Evolutionary conservation across 768 basidiomycete genomes (phyloP), one percentile per base, ranked within the genome.

Genomic region (Rhodotorula toruloides): DNA sequence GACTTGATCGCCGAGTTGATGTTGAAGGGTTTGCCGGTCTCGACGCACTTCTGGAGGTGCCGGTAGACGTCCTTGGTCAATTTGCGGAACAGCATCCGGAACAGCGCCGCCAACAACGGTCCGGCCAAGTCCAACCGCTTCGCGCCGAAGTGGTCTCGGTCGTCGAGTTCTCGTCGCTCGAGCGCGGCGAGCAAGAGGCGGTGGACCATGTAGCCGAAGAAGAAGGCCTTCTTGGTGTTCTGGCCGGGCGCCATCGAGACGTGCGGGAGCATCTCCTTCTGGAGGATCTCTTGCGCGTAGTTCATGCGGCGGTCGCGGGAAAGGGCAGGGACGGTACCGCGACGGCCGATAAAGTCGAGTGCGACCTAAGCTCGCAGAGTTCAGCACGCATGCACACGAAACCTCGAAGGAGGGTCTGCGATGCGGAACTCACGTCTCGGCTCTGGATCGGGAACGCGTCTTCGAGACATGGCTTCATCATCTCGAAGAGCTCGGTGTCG

Each of bases 141-240:
- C 79, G 97, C 97, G 58, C 96, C 96, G 72, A 98, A 98, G 79
- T 99, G 96, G 80, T 99, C 96, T 80, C 96, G 90, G 79, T 99
- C 96, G 76, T 99, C 96, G 32, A 99, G 81, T 74, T 99, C 96
- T 73, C 96, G 83, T 50, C 96, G 83, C 76, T 97, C 93, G 73
- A 99, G 78, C 19, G 92, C 92, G 31, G 96, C 96, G 27, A 96
- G 84, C 0, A 97, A 81, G 34, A 99, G 82, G 67, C 96, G 87
- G 79, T 98, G 94, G 39, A 97, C 91, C 94, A 99, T 99, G 79
- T 98, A 98, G 16, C 96, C 96, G 70, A 98, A 91, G 83, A 98
- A 99, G 79, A 92, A 98, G 3, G 96, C 96, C 78, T 99, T 99
- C 81, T 96, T 96, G 32, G 90, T 91, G 78, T 94, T 91, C 11